phyloP scores from a whole-genome alignment of 768 basidiomycete species.

The Lenzites betulinus region DNA sequence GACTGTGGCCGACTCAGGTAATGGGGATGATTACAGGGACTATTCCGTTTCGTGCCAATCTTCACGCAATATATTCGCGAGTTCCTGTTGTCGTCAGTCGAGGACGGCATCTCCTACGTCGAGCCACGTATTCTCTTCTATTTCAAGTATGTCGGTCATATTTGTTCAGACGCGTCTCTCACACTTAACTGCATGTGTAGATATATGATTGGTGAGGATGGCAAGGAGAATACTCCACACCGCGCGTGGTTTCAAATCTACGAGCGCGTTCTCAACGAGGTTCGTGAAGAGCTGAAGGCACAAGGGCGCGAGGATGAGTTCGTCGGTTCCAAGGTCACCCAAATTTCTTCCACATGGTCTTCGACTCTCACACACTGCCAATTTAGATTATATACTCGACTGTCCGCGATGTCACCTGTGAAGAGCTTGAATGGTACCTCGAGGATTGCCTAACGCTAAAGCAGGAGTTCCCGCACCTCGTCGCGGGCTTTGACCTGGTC shows the following conservation, averaged over 20 bases:
- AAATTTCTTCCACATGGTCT: not conserved
- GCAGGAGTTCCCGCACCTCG: constrained; percentile 71
- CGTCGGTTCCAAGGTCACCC: constrained; percentile 59
- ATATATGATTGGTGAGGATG: constrained; percentile 58
- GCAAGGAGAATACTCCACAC: constrained; percentile 58
- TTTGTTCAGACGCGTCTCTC: too few relatives aligned
- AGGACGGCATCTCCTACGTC: constrained; percentile 71
- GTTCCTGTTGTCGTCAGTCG: constrained; percentile 62
- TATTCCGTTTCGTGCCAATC: constrained; percentile 55
- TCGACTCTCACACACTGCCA: not conserved
- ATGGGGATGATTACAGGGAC: constrained; percentile 27
- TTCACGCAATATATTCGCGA: constrained; percentile 61
- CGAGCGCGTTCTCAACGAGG: constrained; percentile 50
- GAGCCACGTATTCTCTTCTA: constrained; percentile 71
- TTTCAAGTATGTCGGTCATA: constrained; percentile 44
- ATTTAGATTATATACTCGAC: constrained; percentile 76
- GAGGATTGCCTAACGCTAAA: constrained; percentile 77
- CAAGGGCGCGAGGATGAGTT: constrained; percentile 63
- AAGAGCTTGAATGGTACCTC: constrained; percentile 64
- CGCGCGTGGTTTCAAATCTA: constrained; percentile 59
- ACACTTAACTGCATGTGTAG: constrained; percentile 32
- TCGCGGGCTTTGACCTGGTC: constrained; percentile 81
- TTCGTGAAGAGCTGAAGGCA: constrained; percentile 51
- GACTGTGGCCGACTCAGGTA: not conserved
- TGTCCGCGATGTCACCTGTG: constrained; percentile 52